Evolutionary conservation across 495 filamentous ascomycete species (phyloP), one percentile per base, ranked within the genome.

Genomic region (Penicillium fimorum): DNA sequence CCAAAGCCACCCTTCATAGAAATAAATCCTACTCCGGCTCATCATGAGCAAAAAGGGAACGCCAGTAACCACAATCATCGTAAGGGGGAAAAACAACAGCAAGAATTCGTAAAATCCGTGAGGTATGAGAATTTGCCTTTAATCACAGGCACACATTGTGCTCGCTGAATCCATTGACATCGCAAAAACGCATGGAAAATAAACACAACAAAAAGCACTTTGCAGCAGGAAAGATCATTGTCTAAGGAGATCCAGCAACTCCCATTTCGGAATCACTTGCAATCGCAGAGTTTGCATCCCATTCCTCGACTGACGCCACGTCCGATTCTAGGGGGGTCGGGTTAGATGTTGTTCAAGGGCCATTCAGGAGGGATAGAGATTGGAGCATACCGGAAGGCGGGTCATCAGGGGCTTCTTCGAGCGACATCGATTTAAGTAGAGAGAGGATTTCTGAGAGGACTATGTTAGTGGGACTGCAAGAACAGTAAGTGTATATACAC

Each of bases 261-360:
- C 74, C 73, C 59, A 72, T 64, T 25, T 78, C 76, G 17, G 74
- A 77, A 59, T 77, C 76, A 33, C 71, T 76, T 20, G 68, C 73
- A 58, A 78, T 61, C 20, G 59, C 60, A n/a, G 74, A 78, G 35
- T 73, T 69, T 29, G 73, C 70, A 55, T 77, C 76, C 76, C 76
- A 78, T 58, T 76, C 74, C 37, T 78, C 74, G 47, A 68, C 55
- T 50, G 73, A 77, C 56, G 67, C 61, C 37, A 71, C 30, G 61
- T 79, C 72, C 66, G 76, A 76, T 47, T 72, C 74, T 79, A 72
- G 50, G 50, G 15, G 20, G 15, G 51, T 43, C 13, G 40, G 43
- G 52, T 65, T 59, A 70, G 67, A 67, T 18, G n/a, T 5, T 29
- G 18, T 25, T 32, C 13, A 22, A 38, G 53, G 63, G 50, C 45